These are phyloP conservation scores for Dunaliella sp. DNA, from an alignment of 139 green algal genomes.

Conservation along the genomic window DNA sequence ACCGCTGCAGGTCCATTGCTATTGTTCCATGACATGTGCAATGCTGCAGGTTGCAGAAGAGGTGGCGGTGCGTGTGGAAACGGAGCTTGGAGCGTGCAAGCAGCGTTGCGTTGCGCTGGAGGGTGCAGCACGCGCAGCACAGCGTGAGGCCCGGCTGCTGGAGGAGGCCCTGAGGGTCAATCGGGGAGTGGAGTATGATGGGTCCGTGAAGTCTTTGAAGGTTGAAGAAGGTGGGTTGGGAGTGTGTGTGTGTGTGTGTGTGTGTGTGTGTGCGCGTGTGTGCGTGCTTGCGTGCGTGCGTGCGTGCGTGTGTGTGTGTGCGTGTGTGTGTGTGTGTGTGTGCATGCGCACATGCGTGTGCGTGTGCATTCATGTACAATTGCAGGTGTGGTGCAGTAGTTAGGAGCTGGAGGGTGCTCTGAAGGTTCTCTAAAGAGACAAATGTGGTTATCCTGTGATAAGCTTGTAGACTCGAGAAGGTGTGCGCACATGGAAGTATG, in stretches of 20 bases:
- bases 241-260: background rate
- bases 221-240: constrained; percentile 34
- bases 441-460: too few relatives aligned
- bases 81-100: constrained; percentile 28
- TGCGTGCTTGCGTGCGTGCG: too few relatives aligned
- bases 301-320: too few relatives aligned
- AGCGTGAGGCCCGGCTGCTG: constrained; percentile 22
- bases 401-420: too few relatives aligned
- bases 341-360: background rate
- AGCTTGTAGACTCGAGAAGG: too few relatives aligned
- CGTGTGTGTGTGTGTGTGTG: background rate
- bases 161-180: constrained; percentile 26
- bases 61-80: constrained; percentile 34
- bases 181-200: constrained; percentile 28
- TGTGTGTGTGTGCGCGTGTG: background rate
- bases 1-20: too few relatives aligned
- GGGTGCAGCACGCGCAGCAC: constrained; percentile 8
- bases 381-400: too few relatives aligned
- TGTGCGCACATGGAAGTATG: too few relatives aligned
- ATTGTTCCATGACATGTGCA: too few relatives aligned
- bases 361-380: too few relatives aligned
- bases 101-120: constrained; percentile 15
- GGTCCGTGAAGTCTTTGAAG: constrained; percentile 16
- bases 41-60: constrained; percentile 31
- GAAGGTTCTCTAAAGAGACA: too few relatives aligned